phyloP scores from a whole-genome alignment of 495 filamentous ascomycete genomes.

The Chaetomium fimeti region DNA sequence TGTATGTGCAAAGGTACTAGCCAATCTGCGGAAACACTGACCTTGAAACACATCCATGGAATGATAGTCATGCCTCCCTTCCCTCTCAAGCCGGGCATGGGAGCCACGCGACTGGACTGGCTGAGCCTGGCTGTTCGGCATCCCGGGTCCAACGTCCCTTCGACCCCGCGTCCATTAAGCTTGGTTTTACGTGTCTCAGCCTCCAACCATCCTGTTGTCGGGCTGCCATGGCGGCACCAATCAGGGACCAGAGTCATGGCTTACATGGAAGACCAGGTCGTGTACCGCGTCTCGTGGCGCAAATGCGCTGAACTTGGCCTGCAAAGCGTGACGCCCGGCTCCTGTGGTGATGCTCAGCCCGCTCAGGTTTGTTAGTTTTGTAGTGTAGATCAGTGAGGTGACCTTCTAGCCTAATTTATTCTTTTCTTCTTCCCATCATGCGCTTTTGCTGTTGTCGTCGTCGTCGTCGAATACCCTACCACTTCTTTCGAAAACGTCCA shows the following conservation, averaged over 20 bases:
- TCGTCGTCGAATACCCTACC: background rate
- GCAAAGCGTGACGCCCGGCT: constrained; percentile 9
- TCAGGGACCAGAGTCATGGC: background rate
- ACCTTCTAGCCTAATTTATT: background rate
- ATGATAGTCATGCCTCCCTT: too few species aligned
- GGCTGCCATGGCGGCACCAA: background rate
- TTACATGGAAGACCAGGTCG: background rate
- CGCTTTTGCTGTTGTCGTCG: background rate
- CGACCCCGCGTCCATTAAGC: background rate
- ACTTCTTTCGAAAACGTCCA: background rate
- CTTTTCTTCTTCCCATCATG: background rate
- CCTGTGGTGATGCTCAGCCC: background rate
- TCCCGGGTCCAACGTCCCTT: background rate
- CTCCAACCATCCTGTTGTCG: background rate
- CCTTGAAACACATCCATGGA: too few species aligned
- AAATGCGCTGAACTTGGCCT: background rate
- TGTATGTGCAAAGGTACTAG: too few species aligned
- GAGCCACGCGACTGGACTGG: background rate
- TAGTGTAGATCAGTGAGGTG: background rate
- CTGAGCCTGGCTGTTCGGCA: too few species aligned
- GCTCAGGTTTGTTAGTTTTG: too few species aligned
- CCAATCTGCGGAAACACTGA: too few species aligned
- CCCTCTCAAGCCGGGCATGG: background rate
- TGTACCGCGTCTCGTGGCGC: background rate
- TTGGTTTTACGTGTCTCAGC: background rate